Percentiles rank a stretch among this genome's conserved stretches.
Conservation (phyloP, 1,284 basidiomycete species). For the Xerocomus minutiporus region DNA sequence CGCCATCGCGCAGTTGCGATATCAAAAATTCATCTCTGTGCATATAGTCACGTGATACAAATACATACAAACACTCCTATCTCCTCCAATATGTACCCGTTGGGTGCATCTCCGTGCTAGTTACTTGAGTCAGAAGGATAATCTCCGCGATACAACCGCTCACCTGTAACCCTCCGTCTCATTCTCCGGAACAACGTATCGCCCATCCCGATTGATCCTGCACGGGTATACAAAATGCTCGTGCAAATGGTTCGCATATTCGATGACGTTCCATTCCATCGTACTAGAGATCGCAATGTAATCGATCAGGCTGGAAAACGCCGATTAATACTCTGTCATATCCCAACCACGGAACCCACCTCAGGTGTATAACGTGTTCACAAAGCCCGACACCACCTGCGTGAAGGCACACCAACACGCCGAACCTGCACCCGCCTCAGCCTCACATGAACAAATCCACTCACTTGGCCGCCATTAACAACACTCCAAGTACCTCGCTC, state of each 20-base stretch:
- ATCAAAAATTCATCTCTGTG: slow-evolving; percentile 7
- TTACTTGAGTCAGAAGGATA: slow-evolving; percentile 3
- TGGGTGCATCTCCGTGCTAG: slow-evolving; percentile 72
- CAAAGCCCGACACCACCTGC: slow-evolving; percentile 93
- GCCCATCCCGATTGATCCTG: slow-evolving; percentile 24
- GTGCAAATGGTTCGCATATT: slow-evolving; percentile 83
- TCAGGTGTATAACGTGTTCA: slow-evolving; percentile 86
- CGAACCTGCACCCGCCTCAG: slow-evolving; percentile 47
- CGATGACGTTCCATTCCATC: slow-evolving; percentile 91
- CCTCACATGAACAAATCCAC: slow-evolving; percentile 17
- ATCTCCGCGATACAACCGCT: slow-evolving; percentile 5
- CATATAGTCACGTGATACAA: slow-evolving; percentile 20
- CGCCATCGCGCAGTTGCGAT: slow-evolving; percentile 12
- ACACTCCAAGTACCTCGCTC: slow-evolving; percentile 84
- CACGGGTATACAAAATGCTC: slow-evolving; percentile 88
- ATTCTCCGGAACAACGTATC: slow-evolving; percentile 72
- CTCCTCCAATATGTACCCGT: slow-evolving; percentile 31
- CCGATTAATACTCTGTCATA: slow-evolving; percentile 1
- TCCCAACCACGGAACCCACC: slow-evolving; percentile 38
- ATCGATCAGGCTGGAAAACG: slow-evolving; percentile 66
- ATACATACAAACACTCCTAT: slow-evolving; percentile 25
- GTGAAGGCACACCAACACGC: slow-evolving; percentile 89
- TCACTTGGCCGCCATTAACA: slow-evolving; percentile 89
- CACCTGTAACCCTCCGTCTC: slow-evolving; percentile 68
- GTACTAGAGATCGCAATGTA: slow-evolving; percentile 85